A percentile compares a stretch with the other conserved stretches of the same genome.
Evolutionary conservation across 1,284 basidiomycete species (phyloP).

Genomic region (Naganishia cerealis): DNA sequence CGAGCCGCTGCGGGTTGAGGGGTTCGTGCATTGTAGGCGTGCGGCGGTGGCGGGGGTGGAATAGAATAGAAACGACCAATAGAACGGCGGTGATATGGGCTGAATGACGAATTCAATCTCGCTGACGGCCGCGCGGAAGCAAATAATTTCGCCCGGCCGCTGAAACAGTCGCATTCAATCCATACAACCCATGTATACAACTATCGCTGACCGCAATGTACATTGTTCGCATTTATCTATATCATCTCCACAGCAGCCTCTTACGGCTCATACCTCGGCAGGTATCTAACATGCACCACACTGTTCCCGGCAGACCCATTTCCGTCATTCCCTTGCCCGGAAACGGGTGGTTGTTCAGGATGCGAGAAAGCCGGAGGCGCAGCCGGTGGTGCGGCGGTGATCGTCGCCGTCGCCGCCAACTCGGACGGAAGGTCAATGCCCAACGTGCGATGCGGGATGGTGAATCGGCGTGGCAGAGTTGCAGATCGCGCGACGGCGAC

Average conservation of each 20-base stretch:
- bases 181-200: constrained; percentile 1
- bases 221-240: background rate
- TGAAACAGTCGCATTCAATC: no score
- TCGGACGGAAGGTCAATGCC: constrained; percentile 37
- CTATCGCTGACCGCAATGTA: background rate
- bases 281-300: constrained; percentile 32
- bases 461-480: constrained; percentile 5
- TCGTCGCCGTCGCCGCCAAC: constrained; percentile 17
- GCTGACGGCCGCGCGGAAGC: no score
- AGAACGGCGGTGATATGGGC: background rate
- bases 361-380: constrained; percentile 18
- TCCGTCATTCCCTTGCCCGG: background rate
- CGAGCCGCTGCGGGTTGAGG: constrained; percentile 33
- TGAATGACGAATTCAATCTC: no score
- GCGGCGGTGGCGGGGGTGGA: background rate
- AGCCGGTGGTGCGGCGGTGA: background rate
- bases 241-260: background rate
- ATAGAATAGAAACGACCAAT: background rate
- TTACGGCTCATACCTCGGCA: constrained; percentile 44
- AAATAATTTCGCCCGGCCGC: no score
- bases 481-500: background rate
- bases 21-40: background rate
- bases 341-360: background rate
- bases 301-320: constrained; percentile 5
- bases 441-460: constrained; percentile 17